Percentiles rank a stretch among this genome's conserved stretches.
These are phyloP conservation scores for Annulohypoxylon bovei DNA, from an alignment of 495 filamentous ascomycete genomes.

Conservation along the genomic window DNA sequence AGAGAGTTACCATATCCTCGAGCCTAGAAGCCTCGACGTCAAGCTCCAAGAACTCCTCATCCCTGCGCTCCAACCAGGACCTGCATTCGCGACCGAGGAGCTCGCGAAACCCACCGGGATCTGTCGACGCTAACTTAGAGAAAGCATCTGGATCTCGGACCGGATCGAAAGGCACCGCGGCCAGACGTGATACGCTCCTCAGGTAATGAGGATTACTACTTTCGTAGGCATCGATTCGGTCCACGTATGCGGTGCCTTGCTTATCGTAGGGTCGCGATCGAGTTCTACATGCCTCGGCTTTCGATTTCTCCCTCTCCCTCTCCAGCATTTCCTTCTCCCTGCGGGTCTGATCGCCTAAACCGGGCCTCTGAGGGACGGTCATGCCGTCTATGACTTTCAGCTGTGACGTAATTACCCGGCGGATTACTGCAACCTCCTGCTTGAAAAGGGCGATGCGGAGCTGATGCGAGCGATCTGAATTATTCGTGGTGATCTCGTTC, in stretches of 20 bases:
- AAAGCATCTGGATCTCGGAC: slow-evolving; percentile 14
- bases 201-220: slow-evolving; percentile 12
- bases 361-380: slow-evolving; percentile 2
- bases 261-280: slow-evolving; percentile 34
- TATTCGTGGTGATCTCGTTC: slow-evolving; percentile 47
- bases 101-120: slow-evolving; percentile 43
- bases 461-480: slow-evolving; percentile 49
- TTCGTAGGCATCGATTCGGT: slow-evolving; percentile 27
- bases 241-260: slow-evolving; percentile 35
- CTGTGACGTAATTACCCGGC: slow-evolving; percentile 41
- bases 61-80: slow-evolving; percentile 29
- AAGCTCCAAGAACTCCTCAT: slow-evolving; percentile 29
- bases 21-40: slow-evolving; percentile 38
- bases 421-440: slow-evolving; percentile 53
- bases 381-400: slow-evolving; percentile 21
- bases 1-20: slow-evolving; percentile 37
- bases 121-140: slow-evolving; percentile 40
- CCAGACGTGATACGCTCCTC: slow-evolving; percentile 16
- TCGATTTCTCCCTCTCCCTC: slow-evolving; percentile 22
- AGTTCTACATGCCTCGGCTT: slow-evolving; percentile 20
- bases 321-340: slow-evolving; percentile 40
- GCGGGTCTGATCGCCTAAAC: slow-evolving; percentile 17
- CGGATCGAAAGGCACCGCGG: background rate
- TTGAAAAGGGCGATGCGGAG: slow-evolving; percentile 48
- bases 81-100: slow-evolving; percentile 44